phyloP scores from a whole-genome alignment of 306 rosid species.

The Sicyos baderoa region DNA sequence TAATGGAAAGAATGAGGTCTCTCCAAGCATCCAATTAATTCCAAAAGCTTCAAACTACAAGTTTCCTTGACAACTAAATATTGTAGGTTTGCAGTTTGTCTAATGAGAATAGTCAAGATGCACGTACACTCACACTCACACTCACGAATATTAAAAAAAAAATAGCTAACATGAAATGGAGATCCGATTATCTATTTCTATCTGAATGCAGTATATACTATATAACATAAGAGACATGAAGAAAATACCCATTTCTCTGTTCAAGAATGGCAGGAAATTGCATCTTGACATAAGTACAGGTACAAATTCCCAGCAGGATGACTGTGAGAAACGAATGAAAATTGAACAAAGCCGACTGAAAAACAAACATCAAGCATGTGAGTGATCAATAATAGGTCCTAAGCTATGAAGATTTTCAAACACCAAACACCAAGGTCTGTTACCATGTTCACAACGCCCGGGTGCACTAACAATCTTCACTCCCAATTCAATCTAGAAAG shows the following conservation, averaged over 20 bases:
- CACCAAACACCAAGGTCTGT: not conserved
- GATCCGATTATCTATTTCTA: not conserved
- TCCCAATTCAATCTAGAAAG: constrained; percentile 14
- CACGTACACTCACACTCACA: too few relatives aligned
- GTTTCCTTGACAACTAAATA: too few relatives aligned
- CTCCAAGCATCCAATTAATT: not conserved
- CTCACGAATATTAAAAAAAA: not conserved
- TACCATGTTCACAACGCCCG: constrained; percentile 10
- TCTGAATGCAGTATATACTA: not conserved
- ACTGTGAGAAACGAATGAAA: constrained; percentile 77
- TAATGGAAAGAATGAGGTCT: not conserved
- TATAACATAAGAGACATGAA: not conserved
- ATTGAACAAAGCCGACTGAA: constrained; percentile 77
- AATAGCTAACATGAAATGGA: not conserved
- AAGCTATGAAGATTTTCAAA: not conserved
- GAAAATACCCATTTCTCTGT: constrained; percentile 55
- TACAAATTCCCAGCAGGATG: constrained; percentile 62
- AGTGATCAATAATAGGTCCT: not conserved
- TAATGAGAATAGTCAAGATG: not conserved
- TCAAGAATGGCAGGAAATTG: constrained; percentile 67
- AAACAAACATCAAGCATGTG: constrained; percentile 1
- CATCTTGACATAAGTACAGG: constrained; percentile 75
- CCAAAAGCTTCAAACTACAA: not conserved
- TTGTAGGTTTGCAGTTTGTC: too few relatives aligned
- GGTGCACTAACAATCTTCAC: constrained; percentile 13